Base-by-base conservation (phyloP, 805 yeast genomes). In the Candida railenensis region DNA sequence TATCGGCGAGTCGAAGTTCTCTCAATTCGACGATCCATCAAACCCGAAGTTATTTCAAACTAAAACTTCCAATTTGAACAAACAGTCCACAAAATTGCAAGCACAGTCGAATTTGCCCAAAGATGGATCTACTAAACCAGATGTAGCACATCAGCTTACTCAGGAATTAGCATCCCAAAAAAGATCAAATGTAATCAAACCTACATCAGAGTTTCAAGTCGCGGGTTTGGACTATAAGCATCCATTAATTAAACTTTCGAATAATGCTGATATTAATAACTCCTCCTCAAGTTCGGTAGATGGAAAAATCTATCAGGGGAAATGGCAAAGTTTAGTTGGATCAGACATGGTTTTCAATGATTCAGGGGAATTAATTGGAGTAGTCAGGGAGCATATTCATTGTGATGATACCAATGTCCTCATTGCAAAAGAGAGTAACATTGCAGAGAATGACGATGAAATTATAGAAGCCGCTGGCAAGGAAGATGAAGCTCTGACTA, bases 291-390 rank as follows among this genome's bases (percentile, higher is more conserved):
- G 37, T 15, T 9, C 47, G 3, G 62, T 67, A 3, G 75, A 72
- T 48, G 76, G 74, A 16, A 70, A 76, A 34, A 64, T 88, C 3
- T 89, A 81, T 60, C 80, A 82, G 62, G 94, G 96, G 1, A 67
- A 73, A 19, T 91, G 97, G 97, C 73, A 76, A 37, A 78, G 78
- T 45, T 64, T 89, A 2, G 83, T 88, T 1, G 98, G 98, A 0
- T 86, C 95, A 0, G 97, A 71, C 42, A 54, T 70, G 46, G 55
- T 72, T 2, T 68, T 71, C 48, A 76, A 73, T 49, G 77, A 72
- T 41, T 60, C 69, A 47, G 77, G 76, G 0, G 71, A 71, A 32
- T 53, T 67, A 36, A 57, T 71, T 28, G 74, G 74, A 0, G 63
- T 64, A 25, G 75, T 69, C 7, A 56, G 61, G 14, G 76, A 73